Percentiles rank a stretch among this genome's conserved stretches.
phyloP scores from a whole-genome alignment of 257 asterid genomes.

The Penstemon davidsonii region DNA sequence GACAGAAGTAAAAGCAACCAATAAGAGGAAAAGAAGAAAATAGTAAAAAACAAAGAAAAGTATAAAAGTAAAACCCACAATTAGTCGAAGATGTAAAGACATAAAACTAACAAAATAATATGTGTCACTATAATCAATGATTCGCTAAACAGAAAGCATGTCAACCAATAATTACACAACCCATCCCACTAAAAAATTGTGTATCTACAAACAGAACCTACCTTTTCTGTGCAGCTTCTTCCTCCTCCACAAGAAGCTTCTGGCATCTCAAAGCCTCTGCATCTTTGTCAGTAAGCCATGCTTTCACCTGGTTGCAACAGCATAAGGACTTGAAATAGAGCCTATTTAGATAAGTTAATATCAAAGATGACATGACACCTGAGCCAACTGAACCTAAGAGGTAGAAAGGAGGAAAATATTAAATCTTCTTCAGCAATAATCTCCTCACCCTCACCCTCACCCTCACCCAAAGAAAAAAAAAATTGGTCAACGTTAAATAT shows the following conservation, averaged over 20 bases:
- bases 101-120: background rate
- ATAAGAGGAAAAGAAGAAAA: background rate
- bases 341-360: background rate
- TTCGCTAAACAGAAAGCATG: background rate
- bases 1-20: background rate
- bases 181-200: background rate
- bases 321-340: constrained; percentile 14
- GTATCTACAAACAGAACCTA: constrained; percentile 22
- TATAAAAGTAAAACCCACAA: background rate
- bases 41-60: background rate
- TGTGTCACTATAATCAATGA: background rate
- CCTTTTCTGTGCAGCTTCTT: constrained; percentile 89
- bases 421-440: constrained; percentile 2
- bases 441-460: background rate
- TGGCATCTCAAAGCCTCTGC: constrained; percentile 95
- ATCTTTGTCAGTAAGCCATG: constrained; percentile 92
- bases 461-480: background rate
- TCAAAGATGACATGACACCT: constrained; percentile 9
- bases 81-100: background rate
- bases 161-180: background rate
- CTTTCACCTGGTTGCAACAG: constrained; percentile 67
- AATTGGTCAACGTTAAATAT: constrained; percentile 7
- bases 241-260: constrained; percentile 96
- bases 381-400: constrained; percentile 7
- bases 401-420: background rate